Conservation (phyloP, 306 rosid species). For the Vicia faba region DNA sequence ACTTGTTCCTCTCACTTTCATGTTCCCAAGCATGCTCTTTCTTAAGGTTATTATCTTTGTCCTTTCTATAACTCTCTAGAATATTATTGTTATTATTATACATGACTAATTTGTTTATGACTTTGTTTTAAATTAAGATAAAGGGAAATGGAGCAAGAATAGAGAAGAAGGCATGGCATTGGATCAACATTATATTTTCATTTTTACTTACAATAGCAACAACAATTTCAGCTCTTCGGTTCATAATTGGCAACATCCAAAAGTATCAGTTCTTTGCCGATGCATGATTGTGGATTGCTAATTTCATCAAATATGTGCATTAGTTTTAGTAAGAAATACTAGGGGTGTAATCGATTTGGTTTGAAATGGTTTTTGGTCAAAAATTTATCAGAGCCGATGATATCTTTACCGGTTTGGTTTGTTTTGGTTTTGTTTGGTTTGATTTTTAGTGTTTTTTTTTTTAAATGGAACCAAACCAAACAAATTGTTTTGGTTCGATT, state of each 20-base stretch:
- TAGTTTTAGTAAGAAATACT: not conserved
- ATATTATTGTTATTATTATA: not conserved
- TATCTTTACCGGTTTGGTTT: too few species aligned
- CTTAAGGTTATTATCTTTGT: conserved; percentile 44
- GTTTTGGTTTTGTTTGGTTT: too few species aligned
- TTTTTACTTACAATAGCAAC: conserved; percentile 48
- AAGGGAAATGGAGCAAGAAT: conserved; percentile 53
- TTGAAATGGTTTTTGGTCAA: too few species aligned
- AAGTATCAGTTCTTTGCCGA: conserved; percentile 56
- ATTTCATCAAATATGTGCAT: not conserved
- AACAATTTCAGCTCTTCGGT: conserved; percentile 51
- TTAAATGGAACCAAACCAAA: too few species aligned
- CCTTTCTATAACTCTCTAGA: not conserved
- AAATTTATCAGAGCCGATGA: too few species aligned
- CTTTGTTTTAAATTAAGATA: conserved; percentile 38
- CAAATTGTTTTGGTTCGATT: too few species aligned
- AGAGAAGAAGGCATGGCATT: conserved; percentile 60
- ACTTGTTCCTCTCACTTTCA: conserved; percentile 58
- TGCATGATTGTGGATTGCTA: conserved; percentile 27
- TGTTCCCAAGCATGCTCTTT: conserved; percentile 65
- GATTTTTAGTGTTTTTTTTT: too few species aligned
- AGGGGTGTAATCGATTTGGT: too few species aligned
- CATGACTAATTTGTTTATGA: not conserved
- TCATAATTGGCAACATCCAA: conserved; percentile 44
- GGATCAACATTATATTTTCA: conserved; percentile 51